These are phyloP conservation scores for Choanephora cucurbitarum DNA, from an alignment of 371 early-diverging fungal species.

Conservation along the genomic window DNA sequence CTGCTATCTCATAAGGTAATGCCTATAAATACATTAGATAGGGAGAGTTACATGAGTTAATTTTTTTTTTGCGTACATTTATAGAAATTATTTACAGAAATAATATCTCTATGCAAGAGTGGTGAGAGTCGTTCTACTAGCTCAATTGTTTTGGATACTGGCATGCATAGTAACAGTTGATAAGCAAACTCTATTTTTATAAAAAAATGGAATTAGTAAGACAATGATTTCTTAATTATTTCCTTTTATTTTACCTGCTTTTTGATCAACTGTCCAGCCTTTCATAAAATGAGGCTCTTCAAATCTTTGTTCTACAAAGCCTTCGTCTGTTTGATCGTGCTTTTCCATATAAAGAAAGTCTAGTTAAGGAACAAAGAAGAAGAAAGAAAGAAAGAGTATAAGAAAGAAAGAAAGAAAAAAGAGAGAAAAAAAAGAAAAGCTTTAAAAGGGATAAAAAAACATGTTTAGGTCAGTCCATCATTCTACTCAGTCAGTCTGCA, in stretches of 20 bases:
- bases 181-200: conserved; percentile 63
- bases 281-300: conserved; percentile 53
- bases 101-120: conserved; percentile 62
- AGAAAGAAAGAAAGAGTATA: neutral
- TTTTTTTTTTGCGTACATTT: no score
- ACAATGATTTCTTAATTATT: neutral
- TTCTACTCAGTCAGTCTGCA: neutral
- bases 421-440: neutral
- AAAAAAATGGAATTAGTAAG: no score
- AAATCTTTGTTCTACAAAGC: conserved; percentile 64
- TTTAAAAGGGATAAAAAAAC: neutral
- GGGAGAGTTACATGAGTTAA: neutral
- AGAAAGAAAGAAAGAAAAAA: neutral
- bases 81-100: conserved; percentile 41
- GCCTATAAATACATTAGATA: conserved; percentile 20
- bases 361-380: neutral
- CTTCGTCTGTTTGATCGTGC: conserved; percentile 54
- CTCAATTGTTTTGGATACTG: conserved; percentile 53
- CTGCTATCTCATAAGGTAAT: conserved; percentile 66
- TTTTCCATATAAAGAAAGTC: neutral
- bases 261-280: conserved; percentile 63
- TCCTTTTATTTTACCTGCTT: conserved; percentile 50
- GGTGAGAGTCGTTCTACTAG: conserved; percentile 63
- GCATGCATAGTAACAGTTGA: conserved; percentile 63
- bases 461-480: neutral